phyloP scores from a whole-genome alignment of 345 rosid genomes.

The Chamaenerion angustifolium region DNA sequence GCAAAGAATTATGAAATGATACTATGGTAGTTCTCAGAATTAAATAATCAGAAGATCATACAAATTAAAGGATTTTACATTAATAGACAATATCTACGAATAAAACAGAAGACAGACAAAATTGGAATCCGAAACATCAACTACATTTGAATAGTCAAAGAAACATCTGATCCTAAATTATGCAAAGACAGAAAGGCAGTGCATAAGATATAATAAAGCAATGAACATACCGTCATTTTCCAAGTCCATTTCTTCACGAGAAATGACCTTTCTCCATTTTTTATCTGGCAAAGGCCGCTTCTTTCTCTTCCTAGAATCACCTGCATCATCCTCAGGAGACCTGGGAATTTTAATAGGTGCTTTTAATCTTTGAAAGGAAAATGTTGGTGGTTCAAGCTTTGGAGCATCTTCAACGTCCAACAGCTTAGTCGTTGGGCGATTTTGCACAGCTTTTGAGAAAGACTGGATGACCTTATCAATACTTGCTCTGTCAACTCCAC shows the following conservation, averaged over 20 bases:
- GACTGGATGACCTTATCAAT: constrained; percentile 49
- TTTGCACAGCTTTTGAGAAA: constrained; percentile 53
- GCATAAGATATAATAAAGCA: background rate
- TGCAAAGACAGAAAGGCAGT: background rate
- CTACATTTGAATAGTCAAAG: too few species aligned
- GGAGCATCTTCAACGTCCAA: constrained; percentile 66
- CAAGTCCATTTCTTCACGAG: constrained; percentile 41
- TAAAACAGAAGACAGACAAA: too few species aligned
- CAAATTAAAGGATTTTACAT: too few species aligned
- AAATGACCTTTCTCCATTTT: constrained; percentile 65
- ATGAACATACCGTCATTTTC: constrained; percentile 39
- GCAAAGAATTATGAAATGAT: background rate
- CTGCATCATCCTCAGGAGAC: constrained; percentile 31
- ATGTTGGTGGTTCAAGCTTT: constrained; percentile 66
- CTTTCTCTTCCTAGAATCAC: constrained; percentile 35
- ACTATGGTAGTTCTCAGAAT: too few species aligned
- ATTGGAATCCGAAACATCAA: too few species aligned
- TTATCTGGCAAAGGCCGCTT: constrained; percentile 77
- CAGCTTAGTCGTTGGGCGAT: constrained; percentile 76
- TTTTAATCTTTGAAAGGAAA: constrained; percentile 67
- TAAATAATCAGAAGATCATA: too few species aligned
- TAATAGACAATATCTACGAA: too few species aligned
- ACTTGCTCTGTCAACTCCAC: constrained; percentile 33
- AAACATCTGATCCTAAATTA: too few species aligned
- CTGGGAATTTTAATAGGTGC: constrained; percentile 27